Evolutionary conservation across 352 stramenopile species (phyloP).

Genomic region (Globisporangium spiculum): DNA sequence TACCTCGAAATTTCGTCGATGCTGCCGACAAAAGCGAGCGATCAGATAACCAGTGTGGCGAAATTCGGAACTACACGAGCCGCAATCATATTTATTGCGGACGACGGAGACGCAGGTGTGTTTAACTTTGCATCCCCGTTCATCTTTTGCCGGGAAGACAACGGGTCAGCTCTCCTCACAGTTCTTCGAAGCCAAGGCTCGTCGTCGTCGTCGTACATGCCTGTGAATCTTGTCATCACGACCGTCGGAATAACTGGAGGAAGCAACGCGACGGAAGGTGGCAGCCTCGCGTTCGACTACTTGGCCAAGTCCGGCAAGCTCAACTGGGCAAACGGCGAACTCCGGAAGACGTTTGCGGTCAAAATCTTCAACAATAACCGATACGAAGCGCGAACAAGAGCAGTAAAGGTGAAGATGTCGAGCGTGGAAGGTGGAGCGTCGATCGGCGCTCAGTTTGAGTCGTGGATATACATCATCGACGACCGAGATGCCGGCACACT

Average conservation of each 20-base stretch:
- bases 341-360: conserved; percentile 50
- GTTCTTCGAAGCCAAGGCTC: conserved; percentile 45
- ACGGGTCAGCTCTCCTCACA: conserved; percentile 48
- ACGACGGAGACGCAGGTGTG: conserved; percentile 58
- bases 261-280: conserved; percentile 62
- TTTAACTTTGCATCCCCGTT: conserved; percentile 57
- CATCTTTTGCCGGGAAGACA: conserved; percentile 69
- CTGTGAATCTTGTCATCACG: conserved; percentile 45
- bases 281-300: conserved; percentile 68
- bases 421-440: conserved; percentile 49
- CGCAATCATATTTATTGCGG: conserved; percentile 44
- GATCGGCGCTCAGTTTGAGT: conserved; percentile 40
- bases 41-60: conserved; percentile 29
- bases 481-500: conserved; percentile 71
- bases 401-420: conserved; percentile 52
- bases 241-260: conserved; percentile 37
- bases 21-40: conserved; percentile 28
- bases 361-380: conserved; percentile 72
- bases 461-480: conserved; percentile 74
- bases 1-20: conserved; percentile 48
- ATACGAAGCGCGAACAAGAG: conserved; percentile 43
- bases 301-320: conserved; percentile 41
- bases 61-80: conserved; percentile 32
- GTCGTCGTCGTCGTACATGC: conserved; percentile 61
- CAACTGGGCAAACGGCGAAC: conserved; percentile 52